phyloP scores from a whole-genome alignment of 495 filamentous ascomycete species.

The Rostrohypoxylon terebratum region DNA sequence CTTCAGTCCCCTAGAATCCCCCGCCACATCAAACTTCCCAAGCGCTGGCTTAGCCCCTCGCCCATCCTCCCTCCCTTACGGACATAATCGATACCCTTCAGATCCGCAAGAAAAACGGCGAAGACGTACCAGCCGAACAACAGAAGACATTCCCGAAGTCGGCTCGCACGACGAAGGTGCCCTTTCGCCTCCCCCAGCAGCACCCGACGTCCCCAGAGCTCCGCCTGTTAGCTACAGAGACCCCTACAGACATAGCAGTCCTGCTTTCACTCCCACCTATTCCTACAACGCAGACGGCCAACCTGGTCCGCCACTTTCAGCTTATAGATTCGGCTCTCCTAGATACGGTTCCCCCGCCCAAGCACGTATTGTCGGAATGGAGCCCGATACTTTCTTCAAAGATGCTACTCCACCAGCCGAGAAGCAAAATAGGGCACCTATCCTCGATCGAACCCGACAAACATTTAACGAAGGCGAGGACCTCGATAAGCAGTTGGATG shows the following conservation, averaged over 20 bases:
- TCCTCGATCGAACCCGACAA: conserved; percentile 50
- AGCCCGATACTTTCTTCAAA: conserved; percentile 55
- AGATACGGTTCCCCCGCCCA: conserved; percentile 31
- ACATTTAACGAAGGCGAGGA: conserved; percentile 42
- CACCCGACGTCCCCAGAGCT: conserved; percentile 68
- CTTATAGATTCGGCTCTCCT: conserved; percentile 41
- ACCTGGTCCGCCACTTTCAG: conserved; percentile 37
- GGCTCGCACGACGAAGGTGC: conserved; percentile 50
- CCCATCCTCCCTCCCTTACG: conserved; percentile 62
- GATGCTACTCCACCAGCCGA: conserved; percentile 49
- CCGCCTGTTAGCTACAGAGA: conserved; percentile 69
- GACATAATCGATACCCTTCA: conserved; percentile 58
- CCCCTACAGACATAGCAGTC: conserved; percentile 58
- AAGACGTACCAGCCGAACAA: conserved; percentile 50
- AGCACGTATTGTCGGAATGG: conserved; percentile 49
- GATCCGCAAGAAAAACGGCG: conserved; percentile 54
- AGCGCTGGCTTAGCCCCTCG: conserved; percentile 61
- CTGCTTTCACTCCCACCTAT: conserved; percentile 49
- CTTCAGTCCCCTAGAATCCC: conserved; percentile 63
- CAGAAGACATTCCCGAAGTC: conserved; percentile 44
- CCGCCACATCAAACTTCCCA: conserved; percentile 60
- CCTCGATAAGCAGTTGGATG: conserved; percentile 25
- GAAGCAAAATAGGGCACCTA: conserved; percentile 46
- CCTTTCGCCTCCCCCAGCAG: conserved; percentile 58
- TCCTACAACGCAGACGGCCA: conserved; percentile 48